Conservation (phyloP, 371 early-diverging fungal species). For the Coemansia sp. region DNA sequence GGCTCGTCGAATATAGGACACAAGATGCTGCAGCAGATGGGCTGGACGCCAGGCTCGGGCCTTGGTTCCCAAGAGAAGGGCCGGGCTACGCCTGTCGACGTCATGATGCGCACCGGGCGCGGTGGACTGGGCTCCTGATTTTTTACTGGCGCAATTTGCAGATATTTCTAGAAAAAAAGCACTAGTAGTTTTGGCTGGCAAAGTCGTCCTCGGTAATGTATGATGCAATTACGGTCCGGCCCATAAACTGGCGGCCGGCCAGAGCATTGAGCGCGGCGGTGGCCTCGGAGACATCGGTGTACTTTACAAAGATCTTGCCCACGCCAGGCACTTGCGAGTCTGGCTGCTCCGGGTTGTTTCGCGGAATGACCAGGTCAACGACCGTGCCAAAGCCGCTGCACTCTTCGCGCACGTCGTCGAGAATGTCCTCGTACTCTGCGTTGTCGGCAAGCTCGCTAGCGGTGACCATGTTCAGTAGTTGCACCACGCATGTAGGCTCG, state of each 20-base stretch:
- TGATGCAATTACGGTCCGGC: conserved; percentile 88
- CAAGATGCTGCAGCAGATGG: conserved; percentile 79
- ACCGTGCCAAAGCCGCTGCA: conserved; percentile 86
- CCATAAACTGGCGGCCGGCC: conserved; percentile 92
- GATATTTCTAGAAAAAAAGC: no score
- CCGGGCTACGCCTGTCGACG: conserved; percentile 82
- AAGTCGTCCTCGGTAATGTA: conserved; percentile 75
- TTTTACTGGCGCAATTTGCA: no score
- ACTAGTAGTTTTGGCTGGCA: conserved; percentile 59
- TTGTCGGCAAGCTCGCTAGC: conserved; percentile 85
- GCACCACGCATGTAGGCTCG: conserved; percentile 54
- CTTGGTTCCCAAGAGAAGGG: conserved; percentile 78
- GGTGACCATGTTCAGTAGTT: conserved; percentile 95
- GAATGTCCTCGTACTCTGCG: conserved; percentile 87
- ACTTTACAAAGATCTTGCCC: conserved; percentile 94
- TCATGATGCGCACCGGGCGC: conserved; percentile 70
- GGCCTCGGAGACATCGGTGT: conserved; percentile 58
- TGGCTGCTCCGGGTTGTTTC: conserved; percentile 56
- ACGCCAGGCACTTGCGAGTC: conserved; percentile 63
- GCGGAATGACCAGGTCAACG: conserved; percentile 78
- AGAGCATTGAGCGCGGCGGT: conserved; percentile 74
- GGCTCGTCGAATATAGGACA: conserved; percentile 72
- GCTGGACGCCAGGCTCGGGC: conserved; percentile 80
- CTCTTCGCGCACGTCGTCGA: conserved; percentile 90
- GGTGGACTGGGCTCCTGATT: conserved; percentile 64